Evolutionary conservation across 495 filamentous ascomycete genomes (phyloP), one percentile per base, ranked within the genome.

Genomic region (Cladorrhinum samala): DNA sequence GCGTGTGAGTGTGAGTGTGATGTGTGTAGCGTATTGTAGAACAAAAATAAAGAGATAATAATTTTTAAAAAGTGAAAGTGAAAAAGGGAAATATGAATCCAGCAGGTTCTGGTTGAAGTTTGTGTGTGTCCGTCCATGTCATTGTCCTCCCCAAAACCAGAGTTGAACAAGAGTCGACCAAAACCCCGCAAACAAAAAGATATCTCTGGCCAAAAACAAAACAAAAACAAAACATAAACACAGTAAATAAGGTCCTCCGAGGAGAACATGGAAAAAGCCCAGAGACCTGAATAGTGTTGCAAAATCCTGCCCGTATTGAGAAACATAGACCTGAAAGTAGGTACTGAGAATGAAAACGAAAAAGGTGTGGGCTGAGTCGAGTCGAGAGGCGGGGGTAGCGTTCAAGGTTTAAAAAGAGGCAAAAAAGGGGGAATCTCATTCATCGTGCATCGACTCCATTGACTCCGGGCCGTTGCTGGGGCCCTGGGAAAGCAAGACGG

Each of bases 301-400:
- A 55, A 43, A 56, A 50, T 16, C 46, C 46, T 40, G 48, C 41
- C 41, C 39, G 27, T 25, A 27, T 27, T 17, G n/a, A 56, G 27
- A 46, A 39, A 44, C 14, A 14, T 44, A 49, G 45, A 39, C 48
- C 54, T 40, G 33, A 47, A 56, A 40, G 20, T 21, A 27, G 36
- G 37, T 36, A 23, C 3, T 41, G 20, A 45, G 49, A 45, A 24
- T 25, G 9, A 36, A 9, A 16, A 18, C 18, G 5, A n/a, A 33
- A 43, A 18, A 17, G 14, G 11, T 11, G n/a, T n/a, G n/a, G n/a
- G n/a, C n/a, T n/a, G n/a, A n/a, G n/a, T n/a, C n/a, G n/a, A n/a
- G n/a, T n/a, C n/a, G n/a, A n/a, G n/a, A n/a, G n/a, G 2, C 20
- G 18, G 47, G 21, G 17, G 27, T 3, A 46, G 43, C 36, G 24